Evolutionary conservation across 768 basidiomycete genomes (phyloP), one percentile per base, ranked within the genome.

Genomic region (Tricholomella constricta): DNA sequence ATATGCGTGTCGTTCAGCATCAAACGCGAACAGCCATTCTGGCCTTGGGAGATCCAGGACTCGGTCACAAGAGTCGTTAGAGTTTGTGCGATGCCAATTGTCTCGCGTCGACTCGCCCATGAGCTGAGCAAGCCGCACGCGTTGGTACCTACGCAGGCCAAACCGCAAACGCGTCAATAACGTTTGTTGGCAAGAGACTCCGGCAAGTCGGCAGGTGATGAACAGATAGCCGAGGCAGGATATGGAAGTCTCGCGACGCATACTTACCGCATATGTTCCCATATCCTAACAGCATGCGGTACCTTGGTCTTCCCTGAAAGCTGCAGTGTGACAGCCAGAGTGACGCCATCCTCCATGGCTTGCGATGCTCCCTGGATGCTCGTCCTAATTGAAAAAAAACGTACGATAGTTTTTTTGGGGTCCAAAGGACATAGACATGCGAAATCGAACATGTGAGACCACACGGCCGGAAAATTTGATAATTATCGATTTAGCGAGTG

Each of bases 241-340:
- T 40, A 31, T 41, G 25, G 45, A 31, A 27, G 23, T 8, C 22
- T 19, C 5, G 19, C 23, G 10, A 31, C 6, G 50, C 54, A 29
- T 34, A 45, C 54, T 31, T 34, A 45, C 54, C 40, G 40, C 25
- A 50, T 34, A 36, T 55, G 42, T 53, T 57, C 51, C 51, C 55
- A 57, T 34, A 35, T 42, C 34, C 42, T 52, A 25, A 57, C 46
- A 51, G 54, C 48, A 43, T 45, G 38, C 19, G 55, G 40, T 51
- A 56, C 55, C 50, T 51, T 31, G 43, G 31, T 40, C 55, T 56
- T 51, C n/a, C 55, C 55, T 10, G 48, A 48, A 17, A 50, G 48
- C 48, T 44, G 49, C 17, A 45, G 34, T 1, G 50, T 37, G 35
- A 42, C 38, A 23, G 32, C 45, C 19, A 46, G 20, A n/a, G 45